Conservation (phyloP, 177 flowering plant genomes). For the Vitis hybrid region DNA sequence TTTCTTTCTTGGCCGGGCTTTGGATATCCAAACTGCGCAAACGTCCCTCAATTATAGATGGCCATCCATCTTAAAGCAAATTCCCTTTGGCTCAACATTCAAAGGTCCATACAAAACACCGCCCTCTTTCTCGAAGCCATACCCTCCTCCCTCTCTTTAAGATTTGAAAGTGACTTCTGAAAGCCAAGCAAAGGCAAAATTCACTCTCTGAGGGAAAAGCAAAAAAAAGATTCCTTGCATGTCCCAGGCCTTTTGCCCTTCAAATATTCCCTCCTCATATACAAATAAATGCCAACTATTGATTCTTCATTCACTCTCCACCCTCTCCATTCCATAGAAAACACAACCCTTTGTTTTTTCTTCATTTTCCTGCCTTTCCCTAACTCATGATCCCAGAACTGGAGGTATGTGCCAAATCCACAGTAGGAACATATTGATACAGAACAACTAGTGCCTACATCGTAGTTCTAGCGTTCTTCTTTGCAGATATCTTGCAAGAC, state of each 20-base stretch:
- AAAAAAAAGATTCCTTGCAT: constrained; percentile 63
- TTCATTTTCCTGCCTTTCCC: constrained; percentile 2
- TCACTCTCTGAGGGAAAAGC: not conserved
- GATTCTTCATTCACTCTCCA: constrained; percentile 36
- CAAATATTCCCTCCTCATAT: constrained; percentile 47
- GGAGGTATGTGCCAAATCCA: constrained; percentile 39
- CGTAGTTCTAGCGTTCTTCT: not conserved
- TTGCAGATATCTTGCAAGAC: no score
- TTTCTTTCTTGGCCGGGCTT: constrained; percentile 28
- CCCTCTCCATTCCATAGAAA: constrained; percentile 11
- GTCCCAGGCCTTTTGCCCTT: constrained; percentile 62
- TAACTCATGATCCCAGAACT: constrained; percentile 54
- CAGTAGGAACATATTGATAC: not conserved
- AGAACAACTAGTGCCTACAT: no score
- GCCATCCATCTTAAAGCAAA: constrained; percentile 30
- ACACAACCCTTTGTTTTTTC: constrained; percentile 8
- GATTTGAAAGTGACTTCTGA: constrained; percentile 14
- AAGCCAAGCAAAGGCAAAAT: constrained; percentile 8
- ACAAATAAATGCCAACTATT: constrained; percentile 43
- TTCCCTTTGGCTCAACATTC: constrained; percentile 32
- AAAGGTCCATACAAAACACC: constrained; percentile 23
- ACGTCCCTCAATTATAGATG: constrained; percentile 13
- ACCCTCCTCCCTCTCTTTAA: constrained; percentile 3
- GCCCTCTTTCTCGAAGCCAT: constrained; percentile 5
- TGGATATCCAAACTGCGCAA: constrained; percentile 29